Evolutionary conservation across 352 stramenopile species (phyloP), one percentile per base, ranked within the genome.

Genomic region (Aphanomyces euteiches): DNA sequence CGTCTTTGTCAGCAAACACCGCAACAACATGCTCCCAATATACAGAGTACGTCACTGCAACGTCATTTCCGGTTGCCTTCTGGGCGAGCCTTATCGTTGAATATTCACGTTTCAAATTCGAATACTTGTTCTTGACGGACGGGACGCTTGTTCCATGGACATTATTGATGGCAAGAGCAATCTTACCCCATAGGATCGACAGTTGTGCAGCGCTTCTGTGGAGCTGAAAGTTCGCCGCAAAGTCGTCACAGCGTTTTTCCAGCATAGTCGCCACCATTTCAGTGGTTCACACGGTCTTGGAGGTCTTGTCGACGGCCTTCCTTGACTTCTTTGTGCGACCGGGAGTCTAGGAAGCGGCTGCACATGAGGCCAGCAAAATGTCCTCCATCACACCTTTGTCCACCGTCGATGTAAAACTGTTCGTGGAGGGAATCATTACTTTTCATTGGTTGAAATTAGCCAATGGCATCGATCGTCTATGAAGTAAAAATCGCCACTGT

Each of bases 221-320:
- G 8, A 58, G 50, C n/a, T 58, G 2, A 19, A 58, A 58, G 50
- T 34, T 58, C 37, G 50, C 50, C 37, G 50, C 50, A 34, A 21
- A 4, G 50, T 58, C 50, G 50, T 58, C 50, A 34, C 50, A 58
- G n/a, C 50, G 3, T 34, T 19, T 10, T 12, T 58, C 50, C 8
- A 58, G n/a, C 8, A 58, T 1, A n/a, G 50, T 58, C n/a, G 50
- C 13, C 50, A 58, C 50, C 50, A 58, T 58, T 10, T 58, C 50
- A 19, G 50, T 19, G 8, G 50, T 58, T 3, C 50, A 58, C 50
- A 58, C 50, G n/a, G 50, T 21, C 50, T 58, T 58, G 50, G 50
- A 8, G n/a, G 50, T 10, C n/a, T 58, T 58, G 1, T 21, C 50
- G 28, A 28, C 2, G 28, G 28, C 28, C 28, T 28, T 28, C 28